These are phyloP conservation scores for Suillus hirtellus DNA, from an alignment of 768 basidiomycete species.

Conservation along the genomic window DNA sequence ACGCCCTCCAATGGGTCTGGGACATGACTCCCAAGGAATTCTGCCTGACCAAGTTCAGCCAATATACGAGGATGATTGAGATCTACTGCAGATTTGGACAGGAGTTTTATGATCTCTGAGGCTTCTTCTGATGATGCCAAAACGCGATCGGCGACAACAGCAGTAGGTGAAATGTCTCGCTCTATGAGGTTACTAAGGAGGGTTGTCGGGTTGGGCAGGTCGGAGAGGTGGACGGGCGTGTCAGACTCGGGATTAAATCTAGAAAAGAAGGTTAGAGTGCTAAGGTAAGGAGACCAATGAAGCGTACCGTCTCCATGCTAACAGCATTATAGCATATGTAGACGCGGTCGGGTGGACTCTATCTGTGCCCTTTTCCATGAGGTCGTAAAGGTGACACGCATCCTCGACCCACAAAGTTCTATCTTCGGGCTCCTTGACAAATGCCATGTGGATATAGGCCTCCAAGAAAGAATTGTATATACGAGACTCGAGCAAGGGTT, in stretches of 20 bases:
- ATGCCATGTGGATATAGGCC: slow-evolving; percentile 63
- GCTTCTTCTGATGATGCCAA: slow-evolving; percentile 59
- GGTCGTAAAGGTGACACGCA: slow-evolving; percentile 58
- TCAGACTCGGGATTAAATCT: slow-evolving; percentile 43
- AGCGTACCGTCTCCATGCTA: slow-evolving; percentile 54
- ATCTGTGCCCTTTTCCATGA: slow-evolving; percentile 52
- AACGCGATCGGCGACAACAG: slow-evolving; percentile 58
- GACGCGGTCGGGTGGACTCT: slow-evolving; percentile 49
- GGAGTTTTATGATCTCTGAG: slow-evolving; percentile 48
- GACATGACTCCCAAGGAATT: slow-evolving; percentile 41
- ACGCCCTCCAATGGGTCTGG: slow-evolving; percentile 50
- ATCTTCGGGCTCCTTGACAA: slow-evolving; percentile 43
- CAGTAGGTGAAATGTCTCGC: slow-evolving; percentile 48
- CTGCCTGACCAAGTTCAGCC: slow-evolving; percentile 54
- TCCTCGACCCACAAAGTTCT: slow-evolving; percentile 60
- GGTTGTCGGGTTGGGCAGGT: slow-evolving; percentile 20
- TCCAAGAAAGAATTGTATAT: slow-evolving; percentile 68
- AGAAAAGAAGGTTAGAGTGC: slow-evolving; percentile 17
- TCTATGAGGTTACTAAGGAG: slow-evolving; percentile 49
- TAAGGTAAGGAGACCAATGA: not conserved
- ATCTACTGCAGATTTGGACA: slow-evolving; percentile 63
- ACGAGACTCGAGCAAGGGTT: slow-evolving; percentile 47
- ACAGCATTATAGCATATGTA: slow-evolving; percentile 72
- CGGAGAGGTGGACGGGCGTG: slow-evolving; percentile 19
- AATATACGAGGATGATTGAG: slow-evolving; percentile 52